These are phyloP conservation scores for Cryphonectria nitschkei DNA, from an alignment of 2,329 filamentous ascomycete genomes.

Conservation along the genomic window DNA sequence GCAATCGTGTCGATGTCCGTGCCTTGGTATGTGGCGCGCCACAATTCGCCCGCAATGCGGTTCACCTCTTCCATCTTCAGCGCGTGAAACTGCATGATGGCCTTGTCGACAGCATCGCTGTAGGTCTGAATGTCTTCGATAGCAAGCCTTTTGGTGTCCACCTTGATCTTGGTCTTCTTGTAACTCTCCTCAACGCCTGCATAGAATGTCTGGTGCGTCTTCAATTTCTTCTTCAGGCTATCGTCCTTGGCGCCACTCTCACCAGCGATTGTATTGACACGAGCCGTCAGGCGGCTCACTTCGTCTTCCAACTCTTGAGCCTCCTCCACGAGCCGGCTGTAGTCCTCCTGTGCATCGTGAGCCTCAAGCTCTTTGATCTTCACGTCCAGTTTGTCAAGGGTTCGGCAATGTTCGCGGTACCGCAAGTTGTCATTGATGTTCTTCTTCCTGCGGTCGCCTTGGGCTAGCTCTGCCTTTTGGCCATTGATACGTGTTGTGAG, in stretches of 20 bases:
- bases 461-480: slow-evolving; percentile 75
- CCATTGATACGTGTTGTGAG: slow-evolving; percentile 75
- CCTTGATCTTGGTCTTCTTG: slow-evolving; percentile 85
- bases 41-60: slow-evolving; percentile 91
- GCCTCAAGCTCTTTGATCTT: slow-evolving; percentile 77
- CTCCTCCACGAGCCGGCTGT: slow-evolving; percentile 72
- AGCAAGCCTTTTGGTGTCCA: slow-evolving; percentile 89
- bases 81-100: slow-evolving; percentile 95
- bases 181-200: slow-evolving; percentile 79
- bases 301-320: slow-evolving; percentile 68
- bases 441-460: slow-evolving; percentile 80
- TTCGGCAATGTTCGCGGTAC: slow-evolving; percentile 75
- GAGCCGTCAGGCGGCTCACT: slow-evolving; percentile 70
- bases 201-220: slow-evolving; percentile 83
- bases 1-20: slow-evolving; percentile 97
- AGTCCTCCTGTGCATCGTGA: slow-evolving; percentile 82
- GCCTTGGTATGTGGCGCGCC: slow-evolving; percentile 94
- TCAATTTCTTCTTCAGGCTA: slow-evolving; percentile 63
- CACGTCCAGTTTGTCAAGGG: slow-evolving; percentile 66
- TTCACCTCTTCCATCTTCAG: slow-evolving; percentile 99
- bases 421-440: slow-evolving; percentile 88
- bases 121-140: slow-evolving; percentile 89
- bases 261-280: slow-evolving; percentile 75
- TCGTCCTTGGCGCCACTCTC: slow-evolving; percentile 79
- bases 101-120: slow-evolving; percentile 83